Evolutionary conservation across 176 grass and related monocot genomes (phyloP).

Genomic region (Aegilops longissima): DNA sequence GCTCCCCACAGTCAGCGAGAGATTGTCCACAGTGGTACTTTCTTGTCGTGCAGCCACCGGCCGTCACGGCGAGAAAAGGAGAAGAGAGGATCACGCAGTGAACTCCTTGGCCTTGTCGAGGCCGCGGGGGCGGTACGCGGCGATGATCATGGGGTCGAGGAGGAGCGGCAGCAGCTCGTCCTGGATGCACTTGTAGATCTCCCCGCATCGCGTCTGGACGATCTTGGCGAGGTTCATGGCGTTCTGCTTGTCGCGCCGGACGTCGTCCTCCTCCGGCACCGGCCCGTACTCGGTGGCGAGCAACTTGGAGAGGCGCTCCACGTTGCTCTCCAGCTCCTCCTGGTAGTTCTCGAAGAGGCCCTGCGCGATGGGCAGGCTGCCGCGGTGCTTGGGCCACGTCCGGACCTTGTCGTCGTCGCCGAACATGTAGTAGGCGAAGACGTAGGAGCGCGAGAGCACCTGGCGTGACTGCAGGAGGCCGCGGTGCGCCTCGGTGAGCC

Average conservation of each 20-base stretch:
- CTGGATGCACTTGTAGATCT: constrained; percentile 43
- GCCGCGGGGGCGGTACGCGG: constrained; percentile 21
- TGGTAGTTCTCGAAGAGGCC: constrained; percentile 58
- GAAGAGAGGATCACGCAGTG: too few relatives aligned
- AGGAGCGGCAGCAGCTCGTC: constrained; percentile 48
- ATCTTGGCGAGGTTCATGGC: constrained; percentile 21
- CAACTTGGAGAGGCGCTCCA: constrained; percentile 35
- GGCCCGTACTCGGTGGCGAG: not conserved
- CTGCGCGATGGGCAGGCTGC: constrained; percentile 21
- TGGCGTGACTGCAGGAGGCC: constrained; percentile 32
- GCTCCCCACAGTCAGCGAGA: not conserved
- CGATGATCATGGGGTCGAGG: not conserved
- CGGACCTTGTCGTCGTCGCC: constrained; percentile 18
- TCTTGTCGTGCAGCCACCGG: too few relatives aligned
- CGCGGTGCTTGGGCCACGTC: not conserved
- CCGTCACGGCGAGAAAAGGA: not conserved
- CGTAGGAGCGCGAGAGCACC: constrained; percentile 42
- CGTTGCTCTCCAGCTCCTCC: constrained; percentile 24
- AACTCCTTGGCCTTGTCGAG: constrained; percentile 36
- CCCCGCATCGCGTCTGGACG: constrained; percentile 19
- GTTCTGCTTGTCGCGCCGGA: not conserved
- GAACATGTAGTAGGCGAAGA: constrained; percentile 64
- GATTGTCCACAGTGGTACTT: not conserved
- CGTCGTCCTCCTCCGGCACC: not conserved
- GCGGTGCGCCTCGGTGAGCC: constrained; percentile 19